phyloP scores from a whole-genome alignment of 768 basidiomycete genomes.

The Podaxis sp. region DNA sequence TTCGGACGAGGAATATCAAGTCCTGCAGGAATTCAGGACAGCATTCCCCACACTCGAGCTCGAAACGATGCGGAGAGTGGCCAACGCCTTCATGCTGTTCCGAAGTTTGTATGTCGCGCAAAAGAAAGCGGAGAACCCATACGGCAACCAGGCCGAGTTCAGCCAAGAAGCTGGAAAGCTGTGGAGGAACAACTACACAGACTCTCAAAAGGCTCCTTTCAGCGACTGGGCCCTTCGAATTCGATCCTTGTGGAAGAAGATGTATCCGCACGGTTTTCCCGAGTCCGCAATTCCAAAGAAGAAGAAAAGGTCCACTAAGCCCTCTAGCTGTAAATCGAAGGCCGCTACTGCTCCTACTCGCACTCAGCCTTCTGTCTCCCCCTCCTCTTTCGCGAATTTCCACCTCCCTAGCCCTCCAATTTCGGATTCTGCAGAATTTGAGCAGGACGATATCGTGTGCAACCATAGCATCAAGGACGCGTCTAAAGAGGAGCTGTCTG shows the following conservation, averaged over 20 bases:
- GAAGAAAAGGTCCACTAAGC: background rate
- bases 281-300: background rate
- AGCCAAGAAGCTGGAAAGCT: conserved; percentile 31
- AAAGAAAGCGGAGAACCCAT: conserved; percentile 16
- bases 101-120: conserved; percentile 28
- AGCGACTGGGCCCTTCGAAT: background rate
- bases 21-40: background rate
- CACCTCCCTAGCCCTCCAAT: conserved; percentile 8
- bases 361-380: background rate
- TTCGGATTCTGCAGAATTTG: background rate
- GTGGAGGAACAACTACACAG: conserved; percentile 26
- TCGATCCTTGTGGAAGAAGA: background rate
- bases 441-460: background rate
- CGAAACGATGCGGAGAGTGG: background rate
- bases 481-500: background rate
- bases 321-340: background rate
- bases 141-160: conserved; percentile 32
- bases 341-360: background rate
- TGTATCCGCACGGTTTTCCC: background rate
- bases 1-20: background rate
- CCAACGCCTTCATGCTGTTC: conserved; percentile 33
- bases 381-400: background rate
- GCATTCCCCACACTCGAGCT: background rate
- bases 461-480: background rate
- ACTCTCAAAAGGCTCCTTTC: conserved; percentile 19